Conservation (phyloP, 2,329 filamentous ascomycete genomes). For the Endocalyx cinctus region DNA sequence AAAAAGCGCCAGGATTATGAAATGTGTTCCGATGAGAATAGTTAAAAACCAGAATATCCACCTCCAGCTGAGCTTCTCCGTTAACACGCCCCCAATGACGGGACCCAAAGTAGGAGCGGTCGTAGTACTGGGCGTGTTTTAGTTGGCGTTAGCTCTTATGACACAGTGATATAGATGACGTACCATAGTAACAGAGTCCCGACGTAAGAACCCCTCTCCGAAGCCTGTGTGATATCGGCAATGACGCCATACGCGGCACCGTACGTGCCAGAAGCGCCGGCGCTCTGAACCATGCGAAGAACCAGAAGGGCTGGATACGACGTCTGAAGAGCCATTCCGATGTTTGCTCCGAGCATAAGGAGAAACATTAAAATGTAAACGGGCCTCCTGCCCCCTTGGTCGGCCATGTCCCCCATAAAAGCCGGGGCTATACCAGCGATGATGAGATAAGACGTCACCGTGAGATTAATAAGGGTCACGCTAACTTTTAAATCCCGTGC, state of each 20-base stretch:
- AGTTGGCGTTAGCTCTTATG: too few relatives aligned
- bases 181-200: slow-evolving; percentile 30
- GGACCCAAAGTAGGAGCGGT: slow-evolving; percentile 5
- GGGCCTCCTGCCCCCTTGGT: slow-evolving; percentile 52
- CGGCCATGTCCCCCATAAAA: slow-evolving; percentile 53
- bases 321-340: slow-evolving; percentile 50
- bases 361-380: slow-evolving; percentile 50
- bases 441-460: slow-evolving; percentile 39
- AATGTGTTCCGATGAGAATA: slow-evolving; percentile 4
- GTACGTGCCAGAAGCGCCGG: slow-evolving; percentile 59
- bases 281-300: slow-evolving; percentile 55
- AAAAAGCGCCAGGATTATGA: slow-evolving; percentile 4
- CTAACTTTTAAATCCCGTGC: slow-evolving; percentile 35
- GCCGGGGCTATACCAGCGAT: slow-evolving; percentile 55
- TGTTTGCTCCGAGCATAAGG: slow-evolving; percentile 50
- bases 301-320: slow-evolving; percentile 51
- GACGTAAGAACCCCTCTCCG: slow-evolving; percentile 66
- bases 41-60: slow-evolving; percentile 11
- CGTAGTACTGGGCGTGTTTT: slow-evolving; percentile 3
- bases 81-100: slow-evolving; percentile 5
- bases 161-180: too few relatives aligned
- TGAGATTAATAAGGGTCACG: slow-evolving; percentile 40
- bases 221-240: slow-evolving; percentile 60
- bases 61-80: slow-evolving; percentile 5
- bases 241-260: slow-evolving; percentile 64